Evolutionary conservation across 169 alveolate species (phyloP).

Genomic region (Eimeria praecox): DNA sequence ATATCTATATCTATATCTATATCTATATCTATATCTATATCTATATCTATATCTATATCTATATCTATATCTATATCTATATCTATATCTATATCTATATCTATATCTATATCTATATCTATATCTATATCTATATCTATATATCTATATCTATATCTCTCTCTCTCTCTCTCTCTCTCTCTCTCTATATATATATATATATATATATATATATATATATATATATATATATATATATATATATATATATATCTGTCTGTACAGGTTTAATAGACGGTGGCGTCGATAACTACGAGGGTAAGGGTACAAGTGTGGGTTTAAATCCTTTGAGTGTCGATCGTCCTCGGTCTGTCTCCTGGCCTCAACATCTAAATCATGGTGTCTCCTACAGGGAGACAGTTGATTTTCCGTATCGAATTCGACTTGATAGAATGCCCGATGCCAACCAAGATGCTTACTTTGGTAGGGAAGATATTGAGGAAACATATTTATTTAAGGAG

Average conservation of each 20-base stretch:
- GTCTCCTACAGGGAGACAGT: conserved; percentile 72
- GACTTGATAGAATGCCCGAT: conserved; percentile 63
- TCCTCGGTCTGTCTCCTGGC: conserved; percentile 72
- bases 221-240: not conserved
- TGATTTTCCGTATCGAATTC: conserved; percentile 70
- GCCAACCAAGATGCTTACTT: conserved; percentile 69
- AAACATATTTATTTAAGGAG: no score
- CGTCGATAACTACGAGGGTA: conserved; percentile 74
- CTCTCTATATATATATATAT: not conserved
- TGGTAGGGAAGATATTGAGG: no score
- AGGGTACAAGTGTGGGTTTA: conserved; percentile 81
- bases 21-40: not conserved
- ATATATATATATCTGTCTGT: not conserved
- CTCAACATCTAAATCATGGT: conserved; percentile 76
- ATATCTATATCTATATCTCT: conserved; percentile 44
- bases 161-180: no score
- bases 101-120: not conserved
- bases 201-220: not conserved
- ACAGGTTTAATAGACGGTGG: conserved; percentile 77
- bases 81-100: not conserved
- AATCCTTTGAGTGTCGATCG: conserved; percentile 76
- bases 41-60: not conserved
- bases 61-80: not conserved
- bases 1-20: not conserved
- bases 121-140: not conserved